Evolutionary conservation across 1,284 basidiomycete species (phyloP).

Genomic region (Pterula multifida): DNA sequence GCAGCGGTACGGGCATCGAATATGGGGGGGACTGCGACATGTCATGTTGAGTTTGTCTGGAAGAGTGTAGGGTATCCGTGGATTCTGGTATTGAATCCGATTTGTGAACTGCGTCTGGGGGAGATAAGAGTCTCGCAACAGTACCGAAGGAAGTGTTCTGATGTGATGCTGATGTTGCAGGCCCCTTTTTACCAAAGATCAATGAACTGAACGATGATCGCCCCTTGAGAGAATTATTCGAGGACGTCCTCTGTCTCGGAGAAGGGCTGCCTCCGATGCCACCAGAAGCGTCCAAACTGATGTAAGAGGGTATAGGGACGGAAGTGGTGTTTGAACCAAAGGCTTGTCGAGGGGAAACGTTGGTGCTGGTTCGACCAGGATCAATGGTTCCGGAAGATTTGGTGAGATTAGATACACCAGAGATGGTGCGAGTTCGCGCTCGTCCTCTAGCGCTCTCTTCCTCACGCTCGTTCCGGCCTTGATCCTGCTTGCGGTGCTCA

Average conservation of each 20-base stretch:
- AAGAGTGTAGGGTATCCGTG: background rate
- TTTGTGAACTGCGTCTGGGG: background rate
- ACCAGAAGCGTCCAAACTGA: conserved; percentile 30
- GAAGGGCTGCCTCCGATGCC: conserved; percentile 51
- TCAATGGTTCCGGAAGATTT: conserved; percentile 21
- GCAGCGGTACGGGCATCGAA: background rate
- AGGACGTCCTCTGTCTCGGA: conserved; percentile 14
- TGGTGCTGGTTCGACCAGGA: conserved; percentile 16
- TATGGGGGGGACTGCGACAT: background rate
- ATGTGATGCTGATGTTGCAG: background rate
- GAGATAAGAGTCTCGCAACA: background rate
- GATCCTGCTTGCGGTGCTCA: conserved; percentile 4
- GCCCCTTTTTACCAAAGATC: background rate
- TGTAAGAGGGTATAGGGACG: conserved; percentile 25
- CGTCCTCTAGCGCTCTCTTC: conserved; percentile 2
- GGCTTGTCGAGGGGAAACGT: conserved; percentile 15
- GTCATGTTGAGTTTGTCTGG: background rate
- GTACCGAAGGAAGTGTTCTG: background rate
- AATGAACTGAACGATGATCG: background rate
- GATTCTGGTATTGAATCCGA: background rate
- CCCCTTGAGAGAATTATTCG: background rate
- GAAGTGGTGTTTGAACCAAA: conserved; percentile 19
- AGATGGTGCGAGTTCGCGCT: conserved; percentile 16
- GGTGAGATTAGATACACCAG: conserved; percentile 21
- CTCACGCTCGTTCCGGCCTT: background rate